A percentile compares a stretch with the other conserved stretches of the same genome.
Conservation (phyloP, 441 rosid genomes). For the Erodium trifolium region DNA sequence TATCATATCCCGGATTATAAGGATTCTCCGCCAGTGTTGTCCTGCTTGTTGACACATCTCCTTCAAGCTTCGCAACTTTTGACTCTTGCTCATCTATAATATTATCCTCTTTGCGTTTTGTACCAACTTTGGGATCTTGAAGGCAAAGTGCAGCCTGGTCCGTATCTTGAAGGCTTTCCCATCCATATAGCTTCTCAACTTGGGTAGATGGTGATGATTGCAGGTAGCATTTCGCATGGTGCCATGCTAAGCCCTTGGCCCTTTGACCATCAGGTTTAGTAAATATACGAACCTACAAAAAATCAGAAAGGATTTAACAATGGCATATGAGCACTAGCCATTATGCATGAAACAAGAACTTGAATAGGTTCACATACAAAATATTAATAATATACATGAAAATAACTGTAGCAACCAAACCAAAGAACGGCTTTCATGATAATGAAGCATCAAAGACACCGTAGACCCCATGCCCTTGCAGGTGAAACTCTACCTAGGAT, state of each 20-base stretch:
- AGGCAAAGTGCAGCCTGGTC: constrained; percentile 45
- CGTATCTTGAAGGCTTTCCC: constrained; percentile 55
- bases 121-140: constrained; percentile 38
- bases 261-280: constrained; percentile 66
- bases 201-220: constrained; percentile 41
- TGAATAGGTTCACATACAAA: too few species aligned
- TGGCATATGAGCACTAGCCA: background rate
- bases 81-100: constrained; percentile 34
- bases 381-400: too few species aligned
- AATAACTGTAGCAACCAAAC: too few species aligned
- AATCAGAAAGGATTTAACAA: constrained; percentile 5
- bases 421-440: too few species aligned
- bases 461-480: background rate
- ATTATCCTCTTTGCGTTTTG: constrained; percentile 49
- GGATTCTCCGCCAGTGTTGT: constrained; percentile 23
- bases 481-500: background rate
- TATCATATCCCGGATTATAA: constrained; percentile 20
- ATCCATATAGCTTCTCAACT: constrained; percentile 65
- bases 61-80: constrained; percentile 48
- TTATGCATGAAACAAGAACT: too few species aligned
- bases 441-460: too few species aligned
- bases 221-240: constrained; percentile 70
- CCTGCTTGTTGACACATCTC: constrained; percentile 33
- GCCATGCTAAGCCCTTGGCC: constrained; percentile 67
- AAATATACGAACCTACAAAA: constrained; percentile 62